Conservation (phyloP, 129 eudicot species). For the Helianthus annuus region HanXRQr2.0-SUNRISE NC_035437.2:7467798-7468297, state of each 20-base stretch:
- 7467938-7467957: neutral
- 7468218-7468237: too few relatives aligned
- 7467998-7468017: constrained; percentile 12
- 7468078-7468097: constrained; percentile 32
- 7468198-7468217: neutral
- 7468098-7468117: constrained; percentile 23
- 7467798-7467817: too few relatives aligned
- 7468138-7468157: neutral
- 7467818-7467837: neutral
- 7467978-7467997: constrained; percentile 17
- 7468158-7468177: constrained; percentile 9
- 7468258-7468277: too few relatives aligned
- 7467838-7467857: neutral
- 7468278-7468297: too few relatives aligned
- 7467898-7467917: neutral
- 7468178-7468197: neutral
- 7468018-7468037: constrained; percentile 28
- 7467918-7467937: constrained; percentile 16
- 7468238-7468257: too few relatives aligned
- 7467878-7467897: constrained; percentile 17
- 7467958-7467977: neutral
- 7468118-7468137: constrained; percentile 11
- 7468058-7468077: constrained; percentile 41
- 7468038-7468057: constrained; percentile 33
- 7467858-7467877: constrained; percentile 26